Conservation (phyloP, 257 asterid species). For the Solanum lycopersicoides region DNA sequence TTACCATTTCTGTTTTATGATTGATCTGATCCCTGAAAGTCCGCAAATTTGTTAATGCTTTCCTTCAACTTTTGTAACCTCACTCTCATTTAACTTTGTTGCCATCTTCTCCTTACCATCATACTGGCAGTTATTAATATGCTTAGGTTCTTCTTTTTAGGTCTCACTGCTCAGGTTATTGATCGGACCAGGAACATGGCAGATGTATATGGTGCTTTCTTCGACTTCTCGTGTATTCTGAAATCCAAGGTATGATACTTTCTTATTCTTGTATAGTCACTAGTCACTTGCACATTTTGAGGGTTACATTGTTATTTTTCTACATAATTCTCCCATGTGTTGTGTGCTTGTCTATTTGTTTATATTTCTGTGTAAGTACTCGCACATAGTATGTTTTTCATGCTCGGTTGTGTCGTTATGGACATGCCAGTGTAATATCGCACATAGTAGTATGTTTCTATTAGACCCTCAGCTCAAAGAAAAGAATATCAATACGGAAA, state of each 20-base stretch:
- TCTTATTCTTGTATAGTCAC: background rate
- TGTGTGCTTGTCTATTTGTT: background rate
- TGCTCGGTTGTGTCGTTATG: background rate
- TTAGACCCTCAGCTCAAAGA: too few species aligned
- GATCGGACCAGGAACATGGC: slow-evolving; percentile 62
- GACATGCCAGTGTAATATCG: background rate
- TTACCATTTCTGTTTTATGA: background rate
- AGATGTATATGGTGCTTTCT: slow-evolving; percentile 91
- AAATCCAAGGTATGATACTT: slow-evolving; percentile 61
- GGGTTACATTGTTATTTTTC: background rate
- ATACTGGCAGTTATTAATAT: background rate
- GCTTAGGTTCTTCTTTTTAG: slow-evolving; percentile 22
- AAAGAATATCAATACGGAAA: too few species aligned
- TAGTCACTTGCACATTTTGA: background rate
- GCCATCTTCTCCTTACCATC: background rate
- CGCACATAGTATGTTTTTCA: background rate
- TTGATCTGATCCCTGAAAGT: background rate
- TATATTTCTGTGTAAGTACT: background rate
- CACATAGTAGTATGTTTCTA: too few species aligned
- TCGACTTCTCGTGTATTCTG: slow-evolving; percentile 76
- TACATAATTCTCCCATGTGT: background rate
- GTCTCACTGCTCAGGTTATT: slow-evolving; percentile 83
- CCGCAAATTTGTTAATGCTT: background rate
- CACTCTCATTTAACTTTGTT: background rate
- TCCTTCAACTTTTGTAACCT: background rate